These are phyloP conservation scores for Rubia occidens DNA, from an alignment of 305 asterid genomes.

Conservation along the genomic window DNA sequence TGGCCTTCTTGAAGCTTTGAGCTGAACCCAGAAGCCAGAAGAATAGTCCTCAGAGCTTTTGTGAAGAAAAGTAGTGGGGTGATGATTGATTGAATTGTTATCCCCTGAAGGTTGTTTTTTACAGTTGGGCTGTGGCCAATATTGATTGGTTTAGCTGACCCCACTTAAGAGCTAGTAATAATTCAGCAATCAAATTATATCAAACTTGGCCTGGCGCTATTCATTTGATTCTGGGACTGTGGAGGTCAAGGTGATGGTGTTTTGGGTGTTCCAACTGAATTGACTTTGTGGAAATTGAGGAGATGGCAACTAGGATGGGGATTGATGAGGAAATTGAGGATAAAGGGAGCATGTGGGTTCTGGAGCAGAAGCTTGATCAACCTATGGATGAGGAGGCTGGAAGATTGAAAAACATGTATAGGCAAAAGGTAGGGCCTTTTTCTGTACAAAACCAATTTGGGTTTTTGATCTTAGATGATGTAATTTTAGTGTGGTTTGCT, in stretches of 20 bases:
- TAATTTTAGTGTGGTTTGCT: not conserved
- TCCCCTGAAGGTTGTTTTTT: slow-evolving; percentile 3
- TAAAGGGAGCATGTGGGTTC: slow-evolving; percentile 95
- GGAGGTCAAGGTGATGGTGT: not conserved
- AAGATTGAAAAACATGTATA: slow-evolving; percentile 65
- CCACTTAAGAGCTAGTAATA: slow-evolving; percentile 21
- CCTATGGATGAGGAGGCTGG: slow-evolving; percentile 99
- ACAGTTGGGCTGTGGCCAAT: slow-evolving; percentile 24
- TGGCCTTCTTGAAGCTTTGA: slow-evolving; percentile 3
- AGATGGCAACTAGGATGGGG: slow-evolving; percentile 49
- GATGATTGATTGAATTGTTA: not conserved
- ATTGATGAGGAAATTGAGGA: slow-evolving; percentile 50
- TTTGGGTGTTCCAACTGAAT: slow-evolving; percentile 6
- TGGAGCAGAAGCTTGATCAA: slow-evolving; percentile 95
- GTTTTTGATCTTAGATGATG: not conserved
- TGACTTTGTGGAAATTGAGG: not conserved
- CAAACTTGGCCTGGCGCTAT: not conserved
- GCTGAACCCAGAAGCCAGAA: slow-evolving; percentile 15
- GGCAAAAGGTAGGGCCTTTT: slow-evolving; percentile 56
- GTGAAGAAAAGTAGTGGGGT: not conserved
- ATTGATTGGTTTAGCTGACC: slow-evolving; percentile 20
- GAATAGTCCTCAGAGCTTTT: not conserved
- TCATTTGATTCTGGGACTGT: slow-evolving; percentile 4
- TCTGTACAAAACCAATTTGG: not conserved
- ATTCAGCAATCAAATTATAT: not conserved